Percentiles rank a stretch among this genome's conserved stretches.
phyloP scores from a whole-genome alignment of 139 green algal genomes.

The Nannochloris sp. region DNA sequence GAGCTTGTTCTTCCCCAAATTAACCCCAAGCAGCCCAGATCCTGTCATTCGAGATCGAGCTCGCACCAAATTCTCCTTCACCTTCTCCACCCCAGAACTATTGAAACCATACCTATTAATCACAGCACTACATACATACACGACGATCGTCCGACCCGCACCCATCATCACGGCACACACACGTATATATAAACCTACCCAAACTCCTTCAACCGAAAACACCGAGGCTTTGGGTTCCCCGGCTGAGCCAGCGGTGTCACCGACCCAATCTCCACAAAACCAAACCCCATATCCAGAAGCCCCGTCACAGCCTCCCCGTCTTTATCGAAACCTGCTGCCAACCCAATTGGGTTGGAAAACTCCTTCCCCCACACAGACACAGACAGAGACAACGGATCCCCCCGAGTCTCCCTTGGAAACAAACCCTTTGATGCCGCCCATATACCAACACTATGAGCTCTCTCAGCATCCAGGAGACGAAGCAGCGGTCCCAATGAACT shows the following conservation, averaged over 20 bases:
- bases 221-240: constrained; percentile 85
- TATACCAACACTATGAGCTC: constrained; percentile 64
- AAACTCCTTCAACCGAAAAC: constrained; percentile 78
- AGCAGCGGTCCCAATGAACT: constrained; percentile 40
- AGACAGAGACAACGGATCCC: constrained; percentile 50
- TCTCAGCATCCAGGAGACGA: constrained; percentile 70
- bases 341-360: constrained; percentile 87
- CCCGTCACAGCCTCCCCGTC: constrained; percentile 70
- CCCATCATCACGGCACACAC: background rate
- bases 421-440: constrained; percentile 47
- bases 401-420: constrained; percentile 54
- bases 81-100: constrained; percentile 74
- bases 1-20: constrained; percentile 97
- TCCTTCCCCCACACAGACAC: constrained; percentile 57
- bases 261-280: constrained; percentile 87
- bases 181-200: background rate
- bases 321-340: constrained; percentile 98
- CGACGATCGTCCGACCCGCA: background rate
- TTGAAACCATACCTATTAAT: constrained; percentile 99
- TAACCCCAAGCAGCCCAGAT: constrained; percentile 74
- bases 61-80: constrained; percentile 24
- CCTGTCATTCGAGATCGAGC: constrained; percentile 40
- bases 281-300: constrained; percentile 83
- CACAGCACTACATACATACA: constrained; percentile 50
- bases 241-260: constrained; percentile 87